These are phyloP conservation scores for Colletotrichum salicis DNA, from an alignment of 2,329 filamentous ascomycete species.

Conservation along the genomic window DNA sequence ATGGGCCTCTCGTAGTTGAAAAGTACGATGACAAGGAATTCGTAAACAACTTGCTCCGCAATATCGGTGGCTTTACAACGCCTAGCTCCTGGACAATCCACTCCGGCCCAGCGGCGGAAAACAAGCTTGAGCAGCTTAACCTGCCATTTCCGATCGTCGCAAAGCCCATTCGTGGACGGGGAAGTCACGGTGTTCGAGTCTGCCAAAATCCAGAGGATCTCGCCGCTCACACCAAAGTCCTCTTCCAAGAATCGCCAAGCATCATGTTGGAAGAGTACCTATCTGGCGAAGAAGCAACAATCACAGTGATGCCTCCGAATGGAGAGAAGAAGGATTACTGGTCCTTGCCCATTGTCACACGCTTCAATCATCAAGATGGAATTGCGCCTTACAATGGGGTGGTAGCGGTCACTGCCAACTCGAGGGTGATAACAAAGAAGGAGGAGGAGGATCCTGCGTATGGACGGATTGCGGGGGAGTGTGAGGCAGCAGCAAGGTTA, in stretches of 20 bases:
- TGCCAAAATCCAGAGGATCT: conserved; percentile 49
- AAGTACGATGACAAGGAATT: conserved; percentile 61
- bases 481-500: conserved; percentile 50
- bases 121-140: not conserved
- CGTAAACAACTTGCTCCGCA: conserved; percentile 55
- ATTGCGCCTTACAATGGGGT: conserved; percentile 61
- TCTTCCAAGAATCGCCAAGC: conserved; percentile 48
- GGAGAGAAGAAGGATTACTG: conserved; percentile 37
- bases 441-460: conserved; percentile 45
- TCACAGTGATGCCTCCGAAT: conserved; percentile 62
- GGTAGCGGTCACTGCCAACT: conserved; percentile 60
- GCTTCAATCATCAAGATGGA: conserved; percentile 58
- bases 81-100: conserved; percentile 49
- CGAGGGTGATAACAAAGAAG: conserved; percentile 49
- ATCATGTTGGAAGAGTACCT: conserved; percentile 62
- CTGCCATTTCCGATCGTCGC: conserved; percentile 52
- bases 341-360: conserved; percentile 55
- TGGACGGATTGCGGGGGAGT: conserved; percentile 47
- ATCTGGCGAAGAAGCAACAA: conserved; percentile 58
- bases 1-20: conserved; percentile 58
- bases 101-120: not conserved
- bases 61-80: conserved; percentile 50
- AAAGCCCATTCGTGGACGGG: conserved; percentile 60
- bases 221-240: conserved; percentile 43
- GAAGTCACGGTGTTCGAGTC: conserved; percentile 61